phyloP scores from a whole-genome alignment of 1,284 basidiomycete species.

The Chondrostereum purpureum region DNA sequence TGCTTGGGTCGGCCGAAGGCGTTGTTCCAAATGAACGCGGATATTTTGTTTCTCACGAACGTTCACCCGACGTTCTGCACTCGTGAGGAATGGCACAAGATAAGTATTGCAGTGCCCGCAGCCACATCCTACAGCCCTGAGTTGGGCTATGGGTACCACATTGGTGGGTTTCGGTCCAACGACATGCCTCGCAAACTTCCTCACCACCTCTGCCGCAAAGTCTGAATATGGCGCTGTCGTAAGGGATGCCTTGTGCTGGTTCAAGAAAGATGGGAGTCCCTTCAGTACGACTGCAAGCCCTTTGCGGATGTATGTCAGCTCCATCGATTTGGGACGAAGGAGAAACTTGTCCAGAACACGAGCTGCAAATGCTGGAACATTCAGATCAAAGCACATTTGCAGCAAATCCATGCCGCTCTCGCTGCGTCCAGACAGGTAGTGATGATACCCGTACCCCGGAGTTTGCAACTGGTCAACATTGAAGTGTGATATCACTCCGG shows the following conservation, averaged over 20 bases:
- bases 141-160: neutral
- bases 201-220: constrained; percentile 4
- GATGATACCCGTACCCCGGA: neutral
- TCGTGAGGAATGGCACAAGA: constrained; percentile 3
- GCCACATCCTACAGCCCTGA: constrained; percentile 4
- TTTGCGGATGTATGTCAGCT: neutral
- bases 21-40: constrained; percentile 6
- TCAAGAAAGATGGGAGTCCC: neutral
- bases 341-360: neutral
- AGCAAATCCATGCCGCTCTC: constrained; percentile 1
- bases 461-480: neutral
- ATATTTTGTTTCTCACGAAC: constrained; percentile 3
- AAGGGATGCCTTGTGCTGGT: neutral
- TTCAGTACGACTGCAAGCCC: neutral
- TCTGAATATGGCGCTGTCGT: neutral
- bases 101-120: neutral
- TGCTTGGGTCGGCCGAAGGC: neutral
- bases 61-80: neutral
- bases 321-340: neutral
- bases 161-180: neutral
- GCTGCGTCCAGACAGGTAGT: neutral
- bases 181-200: constrained; percentile 1
- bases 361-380: neutral
- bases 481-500: neutral
- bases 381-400: constrained; percentile 1